Evolutionary conservation across 768 basidiomycete species (phyloP), one percentile per base, ranked within the genome.

Genomic region (Porphyrellus cyaneotinctus): DNA sequence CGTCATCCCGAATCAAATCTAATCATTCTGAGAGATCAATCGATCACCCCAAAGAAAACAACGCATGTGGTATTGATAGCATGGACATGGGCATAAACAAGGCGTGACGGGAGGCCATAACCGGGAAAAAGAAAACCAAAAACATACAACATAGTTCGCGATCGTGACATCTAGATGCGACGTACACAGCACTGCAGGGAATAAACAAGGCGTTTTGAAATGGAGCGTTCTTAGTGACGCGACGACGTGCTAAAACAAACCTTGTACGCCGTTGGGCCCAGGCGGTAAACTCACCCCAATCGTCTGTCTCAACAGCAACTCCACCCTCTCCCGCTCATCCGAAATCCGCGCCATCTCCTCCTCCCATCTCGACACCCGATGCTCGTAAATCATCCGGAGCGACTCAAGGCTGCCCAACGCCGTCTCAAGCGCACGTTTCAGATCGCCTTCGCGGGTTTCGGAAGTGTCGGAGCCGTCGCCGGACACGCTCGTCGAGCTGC

Each of bases 251-350:
- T 53, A 56, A 17, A 23, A 26, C 20, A 26, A 45, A n/a, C 30
- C 15, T 1, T 30, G 43, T 24, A 17, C 3, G 17, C 59, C 69
- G 24, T 69, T 67, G 3, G 22, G 32, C 2, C 32, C 14, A 6
- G 59, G 58, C 14, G 57, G 61, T 18, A 72, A 50, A 43, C 71
- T 59, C n/a, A 67, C 75, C 73, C 69, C 79, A 20, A 89, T 69
- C 4, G 85, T 80, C 68, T 90, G 87, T 58, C 72, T 73, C 44
- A 91, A 68, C 37, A 90, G 68, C 48, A 87, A 58, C 58, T 85
- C 83, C 4, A 90, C 81, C 17, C 75, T 69, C 61, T 87, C 84
- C 14, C 86, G 74, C 51, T 91, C 89, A 26, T 84, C 82, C 43
- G 75, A 72, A 51, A 87, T 74, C 52, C 79, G 73, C 23, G 75